phyloP scores from a whole-genome alignment of 768 basidiomycete species.

The Cyclocybe aegerita region DNA sequence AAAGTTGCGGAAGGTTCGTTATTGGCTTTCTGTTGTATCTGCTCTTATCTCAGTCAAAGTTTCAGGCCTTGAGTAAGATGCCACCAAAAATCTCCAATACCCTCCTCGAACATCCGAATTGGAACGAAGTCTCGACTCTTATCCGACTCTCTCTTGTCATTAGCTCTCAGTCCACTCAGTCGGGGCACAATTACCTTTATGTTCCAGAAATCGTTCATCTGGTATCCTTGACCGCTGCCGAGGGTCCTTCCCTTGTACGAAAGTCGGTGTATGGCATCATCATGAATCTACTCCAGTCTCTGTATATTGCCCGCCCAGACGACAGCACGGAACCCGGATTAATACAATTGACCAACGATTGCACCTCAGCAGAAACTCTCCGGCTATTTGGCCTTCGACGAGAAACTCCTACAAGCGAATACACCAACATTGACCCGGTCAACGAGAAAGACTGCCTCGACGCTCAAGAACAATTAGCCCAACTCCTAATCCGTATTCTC shows the following conservation, averaged over 20 bases:
- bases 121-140: constrained; percentile 81
- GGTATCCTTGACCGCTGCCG: constrained; percentile 73
- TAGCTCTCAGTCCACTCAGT: constrained; percentile 63
- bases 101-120: constrained; percentile 69
- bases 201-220: constrained; percentile 83
- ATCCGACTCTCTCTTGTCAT: constrained; percentile 74
- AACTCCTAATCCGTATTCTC: constrained; percentile 62
- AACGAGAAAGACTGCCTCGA: constrained; percentile 62
- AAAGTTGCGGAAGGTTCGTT: constrained; percentile 71
- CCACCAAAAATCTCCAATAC: constrained; percentile 60
- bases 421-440: constrained; percentile 51
- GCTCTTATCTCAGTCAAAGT: neutral
- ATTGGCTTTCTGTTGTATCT: neutral
- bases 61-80: constrained; percentile 71
- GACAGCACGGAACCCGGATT: constrained; percentile 63
- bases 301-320: constrained; percentile 60
- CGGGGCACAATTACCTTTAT: constrained; percentile 70
- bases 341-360: constrained; percentile 60
- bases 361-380: constrained; percentile 54
- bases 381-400: constrained; percentile 73
- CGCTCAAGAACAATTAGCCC: constrained; percentile 62
- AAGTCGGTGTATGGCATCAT: constrained; percentile 81
- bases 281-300: constrained; percentile 78
- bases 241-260: constrained; percentile 72
- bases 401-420: constrained; percentile 67